These are phyloP conservation scores for Przewalskia tangutica DNA, from an alignment of 257 asterid species.

Conservation along the genomic window DNA sequence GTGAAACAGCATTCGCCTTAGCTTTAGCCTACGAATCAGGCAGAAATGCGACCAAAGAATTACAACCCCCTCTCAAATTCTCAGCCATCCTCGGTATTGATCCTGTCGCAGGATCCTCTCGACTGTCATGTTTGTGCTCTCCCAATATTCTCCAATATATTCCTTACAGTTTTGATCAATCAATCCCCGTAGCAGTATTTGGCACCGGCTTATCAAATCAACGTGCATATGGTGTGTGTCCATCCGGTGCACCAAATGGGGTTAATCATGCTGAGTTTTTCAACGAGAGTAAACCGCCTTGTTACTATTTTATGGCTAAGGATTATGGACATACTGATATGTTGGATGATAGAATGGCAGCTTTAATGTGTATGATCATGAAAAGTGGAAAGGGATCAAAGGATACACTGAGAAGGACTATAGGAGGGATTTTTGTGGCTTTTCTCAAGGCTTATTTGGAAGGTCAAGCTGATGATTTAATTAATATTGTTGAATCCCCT, in stretches of 20 bases:
- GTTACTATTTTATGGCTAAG: conserved; percentile 57
- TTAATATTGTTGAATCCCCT: conserved; percentile 29
- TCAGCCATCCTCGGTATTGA: conserved; percentile 57
- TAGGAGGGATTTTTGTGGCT: conserved; percentile 65
- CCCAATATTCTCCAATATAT: conserved; percentile 37
- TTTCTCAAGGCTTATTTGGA: conserved; percentile 60
- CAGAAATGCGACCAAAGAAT: not conserved
- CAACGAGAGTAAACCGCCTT: conserved; percentile 61
- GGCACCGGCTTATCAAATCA: conserved; percentile 54
- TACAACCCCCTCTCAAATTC: conserved; percentile 20
- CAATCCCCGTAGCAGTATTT: conserved; percentile 41
- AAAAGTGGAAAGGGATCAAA: conserved; percentile 38
- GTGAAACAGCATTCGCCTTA: conserved; percentile 48
- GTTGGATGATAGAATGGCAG: conserved; percentile 31
- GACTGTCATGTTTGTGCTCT: conserved; percentile 25
- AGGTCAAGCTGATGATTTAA: conserved; percentile 21
- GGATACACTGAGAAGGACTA: conserved; percentile 45
- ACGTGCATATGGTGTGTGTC: conserved; percentile 21
- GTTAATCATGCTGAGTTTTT: conserved; percentile 59
- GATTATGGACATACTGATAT: conserved; percentile 59
- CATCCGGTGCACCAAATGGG: conserved; percentile 52
- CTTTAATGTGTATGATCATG: conserved; percentile 25
- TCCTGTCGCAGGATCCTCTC: conserved; percentile 36
- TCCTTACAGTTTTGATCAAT: conserved; percentile 42
- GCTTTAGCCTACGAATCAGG: conserved; percentile 30